Base-by-base conservation (phyloP, 495 filamentous ascomycete species). In the Daldinia vernicosa region DNA sequence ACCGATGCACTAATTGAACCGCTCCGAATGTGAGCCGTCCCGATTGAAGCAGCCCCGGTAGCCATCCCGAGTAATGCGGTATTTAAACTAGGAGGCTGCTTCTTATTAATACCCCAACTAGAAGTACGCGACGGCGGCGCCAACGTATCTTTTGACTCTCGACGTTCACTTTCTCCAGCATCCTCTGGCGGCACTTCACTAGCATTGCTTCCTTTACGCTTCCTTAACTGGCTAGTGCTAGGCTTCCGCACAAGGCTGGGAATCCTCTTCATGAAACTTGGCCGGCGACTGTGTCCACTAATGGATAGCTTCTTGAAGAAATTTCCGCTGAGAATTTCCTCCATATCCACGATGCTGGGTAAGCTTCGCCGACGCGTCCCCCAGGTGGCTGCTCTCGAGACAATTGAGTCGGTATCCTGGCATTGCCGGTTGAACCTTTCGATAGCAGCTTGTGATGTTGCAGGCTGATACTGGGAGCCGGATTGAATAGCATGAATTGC, bases 361-460 rank as follows among this genome's bases (percentile, higher is more conserved):
- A 91, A 80, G 71, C 88, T 91, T 24, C 87, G 78, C 27, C 87
- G 85, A 15, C 88, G 84, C 1, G 89, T 91, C 11, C 90, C 90
- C 89, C 90, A 92, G 2, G 92, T 94, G 24, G 91, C 91, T 26
- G 86, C 84, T 47, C 89, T 84, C 4, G 92, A 93, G 22, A 85
- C 78, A 14, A 86, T 79, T 1, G 85, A 87, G 8, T 82, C 79
- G 39, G 79, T 84, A 59, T 87, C 86, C 43, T 80, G 76, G 65
- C 80, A 83, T 69, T 79, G 76, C 15, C 76, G 75, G 53, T 83
- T 76, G 59, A 83, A 87, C 37, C 70, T 76, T 22, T 74, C 79
- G 0, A 89, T 89, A n/a, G 85, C 86, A 19, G 78, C 84, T 30
- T 86, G 81, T 3, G 86, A 80, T 17, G 80, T 87, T 27, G 74